Evolutionary conservation across 176 grass and related monocot genomes (phyloP).

Genomic region (Chrysopogon serrulatus): DNA sequence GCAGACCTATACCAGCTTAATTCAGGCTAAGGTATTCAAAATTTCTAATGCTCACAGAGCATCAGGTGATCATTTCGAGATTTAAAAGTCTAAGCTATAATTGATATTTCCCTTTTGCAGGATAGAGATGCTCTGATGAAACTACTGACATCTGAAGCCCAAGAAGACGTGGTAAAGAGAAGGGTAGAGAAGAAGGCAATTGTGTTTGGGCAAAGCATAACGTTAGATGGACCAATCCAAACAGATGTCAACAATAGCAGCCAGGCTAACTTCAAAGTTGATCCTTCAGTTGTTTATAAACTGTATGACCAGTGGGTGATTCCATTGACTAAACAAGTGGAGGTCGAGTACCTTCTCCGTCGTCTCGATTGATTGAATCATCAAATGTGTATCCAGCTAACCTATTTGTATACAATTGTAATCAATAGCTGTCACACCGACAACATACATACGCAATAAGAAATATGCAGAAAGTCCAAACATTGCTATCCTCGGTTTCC

Average conservation of each 20-base stretch:
- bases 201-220: constrained; percentile 66
- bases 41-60: background rate
- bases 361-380: constrained; percentile 70
- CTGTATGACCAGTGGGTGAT: constrained; percentile 91
- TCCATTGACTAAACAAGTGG: constrained; percentile 72
- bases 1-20: constrained; percentile 56
- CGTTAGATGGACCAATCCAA: constrained; percentile 37
- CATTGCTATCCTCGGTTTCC: background rate
- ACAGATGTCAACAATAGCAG: constrained; percentile 23
- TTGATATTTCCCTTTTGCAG: constrained; percentile 16
- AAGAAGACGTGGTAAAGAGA: constrained; percentile 76
- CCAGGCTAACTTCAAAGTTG: constrained; percentile 46
- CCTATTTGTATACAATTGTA: constrained; percentile 9
- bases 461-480: background rate
- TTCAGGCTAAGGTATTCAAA: constrained; percentile 52
- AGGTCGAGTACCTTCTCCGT: constrained; percentile 79
- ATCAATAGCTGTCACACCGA: background rate
- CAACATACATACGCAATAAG: background rate
- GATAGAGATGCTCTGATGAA: constrained; percentile 74
- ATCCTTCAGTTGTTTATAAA: constrained; percentile 45
- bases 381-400: background rate
- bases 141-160: constrained; percentile 62
- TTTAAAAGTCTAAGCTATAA: background rate
- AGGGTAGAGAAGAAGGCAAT: constrained; percentile 77
- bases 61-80: background rate